Evolutionary conservation across 2,329 filamentous ascomycete genomes (phyloP).

Genomic region (Neodidymelliopsis sp.): DNA sequence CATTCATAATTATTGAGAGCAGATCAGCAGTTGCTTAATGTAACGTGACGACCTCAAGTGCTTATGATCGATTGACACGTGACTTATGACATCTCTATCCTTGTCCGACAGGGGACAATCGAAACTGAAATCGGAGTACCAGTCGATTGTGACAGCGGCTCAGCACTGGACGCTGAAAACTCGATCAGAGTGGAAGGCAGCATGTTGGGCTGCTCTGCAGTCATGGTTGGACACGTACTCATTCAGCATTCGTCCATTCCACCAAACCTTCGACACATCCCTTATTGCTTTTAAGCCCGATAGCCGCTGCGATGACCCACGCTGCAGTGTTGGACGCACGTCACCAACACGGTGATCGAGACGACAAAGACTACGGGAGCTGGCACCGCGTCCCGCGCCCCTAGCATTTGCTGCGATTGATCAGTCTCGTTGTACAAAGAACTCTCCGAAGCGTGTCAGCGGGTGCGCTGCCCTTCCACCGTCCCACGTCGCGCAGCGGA

Average conservation of each 20-base stretch:
- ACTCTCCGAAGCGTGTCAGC: constrained; percentile 21
- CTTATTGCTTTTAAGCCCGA: constrained; percentile 32
- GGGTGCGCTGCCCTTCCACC: constrained; percentile 20
- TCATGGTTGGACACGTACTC: constrained; percentile 40
- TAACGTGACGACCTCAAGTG: no score
- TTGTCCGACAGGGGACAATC: no score
- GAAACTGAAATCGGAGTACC: no score
- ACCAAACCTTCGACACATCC: constrained; percentile 4
- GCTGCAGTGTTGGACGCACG: constrained; percentile 34
- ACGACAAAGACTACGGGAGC: constrained; percentile 10
- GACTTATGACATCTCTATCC: no score
- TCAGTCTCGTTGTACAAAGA: constrained; percentile 24
- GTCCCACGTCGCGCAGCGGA: constrained; percentile 35
- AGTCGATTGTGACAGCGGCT: no score
- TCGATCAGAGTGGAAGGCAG: constrained; percentile 14
- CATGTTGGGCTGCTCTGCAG: constrained; percentile 8
- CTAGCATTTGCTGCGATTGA: constrained; percentile 16
- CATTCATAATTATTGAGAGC: no score
- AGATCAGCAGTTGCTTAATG: no score
- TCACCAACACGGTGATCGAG: constrained; percentile 26
- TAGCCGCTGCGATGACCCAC: constrained; percentile 40
- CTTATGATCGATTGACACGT: no score
- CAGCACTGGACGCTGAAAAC: background rate
- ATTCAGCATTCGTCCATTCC: constrained; percentile 32
- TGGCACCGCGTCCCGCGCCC: constrained; percentile 6